Conservation (phyloP, 2,329 filamentous ascomycete species). For the Fusarium sterilihyphosum region DNA sequence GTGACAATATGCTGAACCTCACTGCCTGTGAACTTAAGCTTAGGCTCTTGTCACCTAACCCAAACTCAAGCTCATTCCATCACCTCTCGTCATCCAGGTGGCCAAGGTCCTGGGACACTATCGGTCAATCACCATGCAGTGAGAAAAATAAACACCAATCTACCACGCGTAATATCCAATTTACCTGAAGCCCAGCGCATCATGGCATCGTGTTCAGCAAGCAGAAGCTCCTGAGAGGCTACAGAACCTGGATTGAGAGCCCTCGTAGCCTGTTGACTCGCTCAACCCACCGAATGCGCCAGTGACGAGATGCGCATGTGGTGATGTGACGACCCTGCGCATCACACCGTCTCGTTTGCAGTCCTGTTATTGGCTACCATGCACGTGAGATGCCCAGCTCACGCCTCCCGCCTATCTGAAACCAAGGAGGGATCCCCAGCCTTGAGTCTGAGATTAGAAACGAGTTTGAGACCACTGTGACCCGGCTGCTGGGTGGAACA, state of each 20-base stretch:
- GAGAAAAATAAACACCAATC: slow-evolving; percentile 3
- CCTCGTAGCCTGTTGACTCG: slow-evolving; percentile 24
- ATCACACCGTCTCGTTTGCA: slow-evolving; percentile 41
- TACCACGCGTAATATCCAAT: slow-evolving; percentile 27
- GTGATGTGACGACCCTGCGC: slow-evolving; percentile 43
- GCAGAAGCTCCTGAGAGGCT: slow-evolving; percentile 10
- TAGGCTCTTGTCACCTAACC: slow-evolving; percentile 21
- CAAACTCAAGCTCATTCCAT: slow-evolving; percentile 1
- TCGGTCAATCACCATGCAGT: slow-evolving; percentile 15
- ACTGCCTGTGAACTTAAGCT: slow-evolving; percentile 1
- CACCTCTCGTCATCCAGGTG: slow-evolving; percentile 20
- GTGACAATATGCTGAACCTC: slow-evolving; percentile 1
- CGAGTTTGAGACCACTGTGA: slow-evolving; percentile 39
- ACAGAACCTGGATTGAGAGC: neutral
- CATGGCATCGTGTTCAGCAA: slow-evolving; percentile 24
- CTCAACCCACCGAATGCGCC: slow-evolving; percentile 37
- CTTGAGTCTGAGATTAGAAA: slow-evolving; percentile 40
- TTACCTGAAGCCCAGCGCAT: slow-evolving; percentile 2
- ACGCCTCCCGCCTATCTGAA: slow-evolving; percentile 42
- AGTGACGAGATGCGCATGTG: slow-evolving; percentile 44
- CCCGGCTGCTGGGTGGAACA: slow-evolving; percentile 40
- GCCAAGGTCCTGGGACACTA: slow-evolving; percentile 14
- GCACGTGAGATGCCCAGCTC: slow-evolving; percentile 13
- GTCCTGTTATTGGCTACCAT: slow-evolving; percentile 36
- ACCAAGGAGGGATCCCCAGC: slow-evolving; percentile 32